Evolutionary conservation across 2,329 filamentous ascomycete species (phyloP).

Genomic region (Fusarium torreyae): DNA sequence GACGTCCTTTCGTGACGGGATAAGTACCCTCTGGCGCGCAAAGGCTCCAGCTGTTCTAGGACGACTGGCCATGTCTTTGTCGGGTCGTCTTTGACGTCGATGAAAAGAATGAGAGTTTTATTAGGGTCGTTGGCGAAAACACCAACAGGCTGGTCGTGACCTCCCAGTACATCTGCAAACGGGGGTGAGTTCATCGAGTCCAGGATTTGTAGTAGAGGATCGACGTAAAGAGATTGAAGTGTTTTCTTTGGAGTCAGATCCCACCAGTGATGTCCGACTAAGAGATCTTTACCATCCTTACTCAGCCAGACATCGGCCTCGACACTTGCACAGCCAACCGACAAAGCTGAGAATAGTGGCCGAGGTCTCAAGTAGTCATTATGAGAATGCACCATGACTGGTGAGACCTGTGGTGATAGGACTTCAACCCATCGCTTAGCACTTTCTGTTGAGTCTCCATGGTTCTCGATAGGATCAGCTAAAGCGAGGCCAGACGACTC

Average conservation of each 20-base stretch:
- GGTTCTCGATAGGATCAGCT: conserved; percentile 30
- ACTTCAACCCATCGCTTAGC: conserved; percentile 37
- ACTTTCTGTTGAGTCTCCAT: conserved; percentile 24
- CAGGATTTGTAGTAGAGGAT: conserved; percentile 74
- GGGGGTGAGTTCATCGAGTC: conserved; percentile 50
- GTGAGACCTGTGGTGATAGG: conserved; percentile 36
- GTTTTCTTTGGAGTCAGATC: conserved; percentile 67
- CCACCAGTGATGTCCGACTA: conserved; percentile 72
- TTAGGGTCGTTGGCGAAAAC: conserved; percentile 68
- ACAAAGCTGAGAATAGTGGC: conserved; percentile 74
- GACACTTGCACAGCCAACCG: conserved; percentile 71
- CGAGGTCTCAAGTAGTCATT: conserved; percentile 78
- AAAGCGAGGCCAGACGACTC: conserved; percentile 30
- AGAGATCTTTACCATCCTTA: conserved; percentile 63
- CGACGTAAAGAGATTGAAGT: conserved; percentile 72
- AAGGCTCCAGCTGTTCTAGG: conserved; percentile 63
- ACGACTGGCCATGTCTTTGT: conserved; percentile 48
- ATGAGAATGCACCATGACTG: conserved; percentile 67
- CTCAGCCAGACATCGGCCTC: conserved; percentile 78
- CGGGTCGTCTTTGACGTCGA: conserved; percentile 74
- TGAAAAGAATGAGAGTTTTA: conserved; percentile 72
- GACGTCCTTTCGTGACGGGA: conserved; percentile 63
- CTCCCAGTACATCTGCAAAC: accelerated
- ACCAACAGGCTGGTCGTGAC: conserved; percentile 55
- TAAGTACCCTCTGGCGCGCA: conserved; percentile 71